Base-by-base conservation (phyloP, 2,329 filamentous ascomycete species). In the Pestalotiopsis sp. region DNA sequence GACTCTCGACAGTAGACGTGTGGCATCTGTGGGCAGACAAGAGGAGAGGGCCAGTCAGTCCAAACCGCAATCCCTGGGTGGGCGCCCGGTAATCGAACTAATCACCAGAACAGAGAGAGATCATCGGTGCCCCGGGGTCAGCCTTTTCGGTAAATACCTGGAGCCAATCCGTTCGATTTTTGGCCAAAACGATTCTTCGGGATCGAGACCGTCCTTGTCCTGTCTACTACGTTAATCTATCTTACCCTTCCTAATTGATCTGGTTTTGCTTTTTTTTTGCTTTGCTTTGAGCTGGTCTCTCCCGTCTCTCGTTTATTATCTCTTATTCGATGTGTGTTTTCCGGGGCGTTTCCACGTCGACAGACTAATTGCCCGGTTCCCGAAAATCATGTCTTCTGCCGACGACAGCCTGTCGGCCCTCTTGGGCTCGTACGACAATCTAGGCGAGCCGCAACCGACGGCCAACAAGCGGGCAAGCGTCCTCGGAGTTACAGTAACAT, bases 401-500 rank as follows among this genome's bases (percentile, higher is more conserved):
- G 57, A 59, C 23, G 67, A 68, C 64, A 66, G 45, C 25, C 38
- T 73, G n/a, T 17, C 67, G 12, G 68, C 68, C 56, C 67, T 69
- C 9, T 45, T 72, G 17, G 72, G 71, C 9, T 65, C 68, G 5
- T 69, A 70, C 66, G 36, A 73, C 49, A 74, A 74, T 58, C 65
- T 74, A 20, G 13, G 69, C 65, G 73, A 74, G 25, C 70, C 73
- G 23, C 23, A 69, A 45, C 72, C 71, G 4, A 67, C 67, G 58
- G 70, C 71, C 68, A 74, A 74, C 45, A 62, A 58, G n/a, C 64
- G 66, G 7, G 69, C 45, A 4, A 70, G 69, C 39, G 70, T 74
- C 57, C 52, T 67, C n/a, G 63, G 65, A 17, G 49, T 72, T 20
- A 38, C 69, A 12, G 65, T 70, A 2, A 68, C 69, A n/a, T 72